Percentiles rank a stretch among this genome's conserved stretches.
Conservation (phyloP, 2,329 filamentous ascomycete species). For the Passalora sequoiae region DNA sequence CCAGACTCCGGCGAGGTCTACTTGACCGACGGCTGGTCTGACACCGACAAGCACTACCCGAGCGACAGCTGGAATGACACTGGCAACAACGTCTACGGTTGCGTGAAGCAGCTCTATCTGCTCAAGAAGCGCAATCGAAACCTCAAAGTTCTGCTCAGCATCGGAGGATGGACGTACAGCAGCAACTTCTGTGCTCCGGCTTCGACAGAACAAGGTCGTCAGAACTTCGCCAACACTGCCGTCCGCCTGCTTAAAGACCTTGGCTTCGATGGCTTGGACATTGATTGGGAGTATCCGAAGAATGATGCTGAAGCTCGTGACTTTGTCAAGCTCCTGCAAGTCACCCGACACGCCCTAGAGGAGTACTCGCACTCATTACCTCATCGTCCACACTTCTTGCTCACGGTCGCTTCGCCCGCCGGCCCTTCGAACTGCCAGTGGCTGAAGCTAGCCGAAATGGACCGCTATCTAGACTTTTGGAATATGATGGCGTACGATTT, state of each 20-base stretch:
- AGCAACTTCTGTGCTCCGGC: slow-evolving; percentile 69
- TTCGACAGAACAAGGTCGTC: slow-evolving; percentile 56
- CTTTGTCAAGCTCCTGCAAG: slow-evolving; percentile 38
- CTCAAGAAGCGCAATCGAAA: slow-evolving; percentile 72
- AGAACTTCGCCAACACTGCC: slow-evolving; percentile 63
- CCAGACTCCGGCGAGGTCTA: slow-evolving; percentile 74
- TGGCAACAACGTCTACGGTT: slow-evolving; percentile 71
- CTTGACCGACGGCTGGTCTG: slow-evolving; percentile 64
- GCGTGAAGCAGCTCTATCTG: slow-evolving; percentile 69
- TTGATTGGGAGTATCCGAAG: slow-evolving; percentile 49
- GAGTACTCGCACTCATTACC: slow-evolving; percentile 36
- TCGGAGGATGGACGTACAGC: slow-evolving; percentile 77
- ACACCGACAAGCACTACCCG: slow-evolving; percentile 63
- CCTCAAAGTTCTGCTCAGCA: slow-evolving; percentile 73
- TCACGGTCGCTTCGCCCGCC: slow-evolving; percentile 43
- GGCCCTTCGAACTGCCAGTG: slow-evolving; percentile 41
- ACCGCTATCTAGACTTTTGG: slow-evolving; percentile 44
- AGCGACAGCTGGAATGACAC: slow-evolving; percentile 59
- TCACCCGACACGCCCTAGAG: slow-evolving; percentile 37
- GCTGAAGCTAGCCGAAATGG: slow-evolving; percentile 40
- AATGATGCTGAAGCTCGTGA: slow-evolving; percentile 38
- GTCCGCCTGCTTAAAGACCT: slow-evolving; percentile 72
- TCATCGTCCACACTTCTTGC: slow-evolving; percentile 37
- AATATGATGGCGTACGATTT: slow-evolving; percentile 51
- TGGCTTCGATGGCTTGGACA: slow-evolving; percentile 59